Base-by-base conservation (phyloP, 352 stramenopile genomes). In the Pythium coloratum region DNA sequence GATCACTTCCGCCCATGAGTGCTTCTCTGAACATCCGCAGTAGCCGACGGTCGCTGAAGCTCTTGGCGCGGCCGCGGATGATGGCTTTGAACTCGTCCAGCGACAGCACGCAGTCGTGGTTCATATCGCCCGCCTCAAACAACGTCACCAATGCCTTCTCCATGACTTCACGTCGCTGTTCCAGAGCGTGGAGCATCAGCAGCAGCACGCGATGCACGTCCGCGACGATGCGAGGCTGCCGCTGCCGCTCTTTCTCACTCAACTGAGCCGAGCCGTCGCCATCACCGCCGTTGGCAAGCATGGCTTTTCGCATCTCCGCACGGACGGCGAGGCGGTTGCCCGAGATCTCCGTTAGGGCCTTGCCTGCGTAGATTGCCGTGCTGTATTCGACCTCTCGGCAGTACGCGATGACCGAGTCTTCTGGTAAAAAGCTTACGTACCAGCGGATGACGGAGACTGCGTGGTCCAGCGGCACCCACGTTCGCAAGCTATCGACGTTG, bases 21-120 rank as follows among this genome's bases (percentile, higher is more conserved):
- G 84, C 80, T 49, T 93, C 82, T 0, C 82, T 81, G 44, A 93
- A 91, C 84, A 93, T 93, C 2, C 82, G 84, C 47, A 93, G 64
- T 47, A 93, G 76, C 0, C 82, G 76, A 4, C 84, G 79, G 16
- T 90, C 82, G 56, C 82, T 91, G 55, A 91, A 93, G 12, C 81
- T 66, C 0, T 80, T 74, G 13, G 83, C 76, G 36, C 81, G 76
- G 3, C 72, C 70, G n/a, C 73, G 76, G 34, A 93, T 82, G 54
- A 93, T 90, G 5, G 72, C 69, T 24, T 75, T 75, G 49, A 93
- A 93, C 62, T 93, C 84, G 13, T 76, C 69, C n/a, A 93, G 69
- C 12, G 78, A 86, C 16, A 93, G 69, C 26, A 91, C 82, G 33
- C 81, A 77, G 59, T 91, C 84, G 68, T 91, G 79, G 59, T 93